Percentiles rank a stretch among this genome's conserved stretches.
Evolutionary conservation across 257 asterid genomes (phyloP).

Genomic region (Osmanthus fragrans): DNA sequence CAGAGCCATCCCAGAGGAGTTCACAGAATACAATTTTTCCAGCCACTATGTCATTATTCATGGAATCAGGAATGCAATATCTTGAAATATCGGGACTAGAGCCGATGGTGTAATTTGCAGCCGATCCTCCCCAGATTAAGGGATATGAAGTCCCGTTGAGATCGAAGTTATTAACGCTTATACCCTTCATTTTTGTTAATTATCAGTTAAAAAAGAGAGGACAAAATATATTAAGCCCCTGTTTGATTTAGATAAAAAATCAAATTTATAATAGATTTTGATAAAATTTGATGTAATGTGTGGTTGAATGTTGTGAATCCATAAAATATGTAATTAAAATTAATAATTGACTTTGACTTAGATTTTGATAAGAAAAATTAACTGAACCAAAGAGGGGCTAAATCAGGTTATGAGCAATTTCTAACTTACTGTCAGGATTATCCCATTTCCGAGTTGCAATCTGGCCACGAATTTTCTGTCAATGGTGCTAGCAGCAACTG

Average conservation of each 20-base stretch:
- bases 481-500: slow-evolving; percentile 67
- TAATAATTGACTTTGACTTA: too few species aligned
- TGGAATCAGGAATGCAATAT: slow-evolving; percentile 29
- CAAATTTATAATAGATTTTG: too few species aligned
- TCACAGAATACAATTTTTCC: slow-evolving; percentile 54
- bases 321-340: too few species aligned
- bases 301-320: too few species aligned
- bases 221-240: background rate
- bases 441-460: slow-evolving; percentile 57
- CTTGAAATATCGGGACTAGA: slow-evolving; percentile 33
- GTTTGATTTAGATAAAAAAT: too few species aligned
- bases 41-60: slow-evolving; percentile 39
- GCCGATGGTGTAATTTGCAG: slow-evolving; percentile 55
- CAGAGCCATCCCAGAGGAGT: slow-evolving; percentile 41
- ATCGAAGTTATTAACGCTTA: slow-evolving; percentile 53
- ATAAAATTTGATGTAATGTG: too few species aligned
- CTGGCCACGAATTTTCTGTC: slow-evolving; percentile 59
- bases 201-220: background rate
- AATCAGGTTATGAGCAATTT: background rate
- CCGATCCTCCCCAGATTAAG: slow-evolving; percentile 74
- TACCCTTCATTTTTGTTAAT: slow-evolving; percentile 46
- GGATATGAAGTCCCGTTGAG: slow-evolving; percentile 48
- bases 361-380: too few species aligned
- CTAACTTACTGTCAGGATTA: slow-evolving; percentile 39
- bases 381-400: too few species aligned